Evolutionary conservation across 140 eudicot species (phyloP).

Genomic region (Anethum foeniculum): DNA sequence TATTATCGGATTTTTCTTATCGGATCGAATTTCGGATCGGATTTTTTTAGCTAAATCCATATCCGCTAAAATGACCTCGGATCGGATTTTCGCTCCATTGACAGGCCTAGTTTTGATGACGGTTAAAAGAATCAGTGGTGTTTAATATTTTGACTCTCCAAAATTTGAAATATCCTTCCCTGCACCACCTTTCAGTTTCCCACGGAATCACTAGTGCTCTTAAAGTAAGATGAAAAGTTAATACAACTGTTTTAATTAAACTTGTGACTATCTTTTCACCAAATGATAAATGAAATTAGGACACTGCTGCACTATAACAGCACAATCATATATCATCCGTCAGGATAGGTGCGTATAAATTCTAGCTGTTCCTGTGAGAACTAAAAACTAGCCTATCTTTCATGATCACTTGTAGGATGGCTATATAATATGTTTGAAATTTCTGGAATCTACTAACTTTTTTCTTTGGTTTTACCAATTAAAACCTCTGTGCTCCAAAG

Average conservation of each 20-base stretch:
- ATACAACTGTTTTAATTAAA: not conserved
- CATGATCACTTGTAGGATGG: not conserved
- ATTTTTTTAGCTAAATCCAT: too few species aligned
- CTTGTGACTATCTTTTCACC: not conserved
- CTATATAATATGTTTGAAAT: not conserved
- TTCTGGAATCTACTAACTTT: not conserved
- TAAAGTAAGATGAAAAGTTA: not conserved
- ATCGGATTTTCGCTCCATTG: too few species aligned
- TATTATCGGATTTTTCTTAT: too few species aligned
- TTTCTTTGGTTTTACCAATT: not conserved
- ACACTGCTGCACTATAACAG: not conserved
- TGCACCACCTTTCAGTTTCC: not conserved
- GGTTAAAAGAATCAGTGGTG: not conserved
- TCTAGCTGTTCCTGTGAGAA: not conserved
- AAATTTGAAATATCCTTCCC: not conserved
- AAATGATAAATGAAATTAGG: not conserved
- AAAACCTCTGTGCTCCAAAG: not conserved
- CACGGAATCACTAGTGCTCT: not conserved
- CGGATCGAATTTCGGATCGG: too few species aligned
- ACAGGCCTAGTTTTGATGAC: not conserved
- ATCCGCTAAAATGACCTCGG: too few species aligned
- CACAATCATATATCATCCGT: not conserved
- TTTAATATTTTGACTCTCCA: not conserved
- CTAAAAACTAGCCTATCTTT: not conserved
- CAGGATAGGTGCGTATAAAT: not conserved